A percentile compares a stretch with the other conserved stretches of the same genome.
phyloP scores from a whole-genome alignment of 176 grass and related monocot genomes.

The Carex pumila region DNA sequence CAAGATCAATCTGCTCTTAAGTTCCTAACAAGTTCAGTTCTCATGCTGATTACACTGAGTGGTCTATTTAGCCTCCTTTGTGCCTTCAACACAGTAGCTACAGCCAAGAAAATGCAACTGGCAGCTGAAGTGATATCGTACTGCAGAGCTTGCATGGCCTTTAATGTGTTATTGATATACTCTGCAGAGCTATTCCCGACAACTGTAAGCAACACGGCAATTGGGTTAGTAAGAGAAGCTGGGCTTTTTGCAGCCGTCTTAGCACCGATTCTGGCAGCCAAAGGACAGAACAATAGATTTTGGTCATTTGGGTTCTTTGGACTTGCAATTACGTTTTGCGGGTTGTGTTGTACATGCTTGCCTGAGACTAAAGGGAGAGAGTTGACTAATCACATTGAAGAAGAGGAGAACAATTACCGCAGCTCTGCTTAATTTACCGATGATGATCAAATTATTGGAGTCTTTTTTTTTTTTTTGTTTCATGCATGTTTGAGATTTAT shows the following conservation, averaged over 20 bases:
- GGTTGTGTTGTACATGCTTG: slow-evolving; percentile 34
- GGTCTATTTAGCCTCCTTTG: not conserved
- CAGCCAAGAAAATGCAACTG: slow-evolving; percentile 15
- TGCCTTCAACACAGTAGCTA: not conserved
- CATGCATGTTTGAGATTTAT: not conserved
- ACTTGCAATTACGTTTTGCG: slow-evolving; percentile 40
- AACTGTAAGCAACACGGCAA: slow-evolving; percentile 62
- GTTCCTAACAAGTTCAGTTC: slow-evolving; percentile 28
- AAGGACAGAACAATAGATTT: slow-evolving; percentile 43
- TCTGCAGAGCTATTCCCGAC: slow-evolving; percentile 80
- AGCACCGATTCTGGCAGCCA: slow-evolving; percentile 49
- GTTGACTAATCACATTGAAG: slow-evolving; percentile 69
- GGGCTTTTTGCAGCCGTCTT: slow-evolving; percentile 45
- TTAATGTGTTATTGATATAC: slow-evolving; percentile 53
- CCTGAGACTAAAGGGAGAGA: slow-evolving; percentile 64
- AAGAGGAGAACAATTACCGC: slow-evolving; percentile 26
- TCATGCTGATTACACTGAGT: slow-evolving; percentile 26
- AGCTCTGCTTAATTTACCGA: not conserved
- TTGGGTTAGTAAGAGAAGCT: slow-evolving; percentile 54
- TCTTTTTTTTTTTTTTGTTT: no score
- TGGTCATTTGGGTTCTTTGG: slow-evolving; percentile 67
- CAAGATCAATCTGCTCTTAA: no score
- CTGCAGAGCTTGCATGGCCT: slow-evolving; percentile 61
- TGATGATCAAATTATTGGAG: not conserved
- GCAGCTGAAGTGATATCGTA: slow-evolving; percentile 39